A percentile compares a stretch with the other conserved stretches of the same genome.
Conservation (phyloP, 352 stramenopile genomes). For the Elongisporangium senticosum region DNA sequence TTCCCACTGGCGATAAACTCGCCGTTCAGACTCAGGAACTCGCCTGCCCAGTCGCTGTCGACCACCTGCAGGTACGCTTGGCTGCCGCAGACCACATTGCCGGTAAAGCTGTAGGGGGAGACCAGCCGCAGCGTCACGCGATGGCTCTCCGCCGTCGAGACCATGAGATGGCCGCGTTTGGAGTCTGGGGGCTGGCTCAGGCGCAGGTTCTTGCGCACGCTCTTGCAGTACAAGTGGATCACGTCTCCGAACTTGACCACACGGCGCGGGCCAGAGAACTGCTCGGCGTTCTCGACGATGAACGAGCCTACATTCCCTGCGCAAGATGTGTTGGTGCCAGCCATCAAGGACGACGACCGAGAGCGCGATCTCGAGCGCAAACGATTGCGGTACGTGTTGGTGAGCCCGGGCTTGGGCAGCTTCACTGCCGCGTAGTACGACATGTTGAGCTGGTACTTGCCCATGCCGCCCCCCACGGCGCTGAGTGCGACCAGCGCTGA, state of each 20-base stretch:
- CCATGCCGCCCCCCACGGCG: constrained; percentile 43
- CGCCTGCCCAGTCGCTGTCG: constrained; percentile 35
- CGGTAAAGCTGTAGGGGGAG: constrained; percentile 43
- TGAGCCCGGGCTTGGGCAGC: constrained; percentile 27
- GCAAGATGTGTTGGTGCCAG: not conserved
- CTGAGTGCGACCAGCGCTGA: constrained; percentile 47
- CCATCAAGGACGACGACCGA: not conserved
- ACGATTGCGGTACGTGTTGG: constrained; percentile 1
- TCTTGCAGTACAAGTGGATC: constrained; percentile 44
- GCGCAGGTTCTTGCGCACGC: constrained; percentile 36
- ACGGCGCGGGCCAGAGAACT: constrained; percentile 38
- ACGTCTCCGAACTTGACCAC: constrained; percentile 45
- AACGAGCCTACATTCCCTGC: constrained; percentile 25
- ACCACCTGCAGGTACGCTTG: constrained; percentile 52
- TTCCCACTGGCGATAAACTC: constrained; percentile 46
- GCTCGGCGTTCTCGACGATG: constrained; percentile 49
- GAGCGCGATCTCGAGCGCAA: not conserved
- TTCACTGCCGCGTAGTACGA: constrained; percentile 30
- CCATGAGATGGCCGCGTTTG: constrained; percentile 54
- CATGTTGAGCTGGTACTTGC: constrained; percentile 70
- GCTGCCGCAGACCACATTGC: constrained; percentile 38
- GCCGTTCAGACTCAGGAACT: constrained; percentile 42
- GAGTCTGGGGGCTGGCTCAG: constrained; percentile 37
- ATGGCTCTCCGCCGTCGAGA: constrained; percentile 20
- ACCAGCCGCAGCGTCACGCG: constrained; percentile 41